A percentile compares a stretch with the other conserved stretches of the same genome.
Evolutionary conservation across 192 early-diverging fungal species (phyloP).

Genomic region (Glomus cerebriforme): DNA sequence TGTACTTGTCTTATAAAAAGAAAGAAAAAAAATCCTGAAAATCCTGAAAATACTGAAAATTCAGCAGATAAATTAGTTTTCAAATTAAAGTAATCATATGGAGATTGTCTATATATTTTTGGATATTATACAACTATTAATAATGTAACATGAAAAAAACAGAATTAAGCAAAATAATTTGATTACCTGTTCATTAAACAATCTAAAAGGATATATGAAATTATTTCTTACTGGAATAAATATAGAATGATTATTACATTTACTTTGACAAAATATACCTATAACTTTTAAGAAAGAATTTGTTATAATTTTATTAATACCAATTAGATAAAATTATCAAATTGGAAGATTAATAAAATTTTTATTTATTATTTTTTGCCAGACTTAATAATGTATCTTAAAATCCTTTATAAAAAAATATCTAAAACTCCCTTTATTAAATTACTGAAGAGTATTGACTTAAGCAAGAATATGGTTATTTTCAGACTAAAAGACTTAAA

Average conservation of each 20-base stretch:
- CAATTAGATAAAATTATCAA: not conserved
- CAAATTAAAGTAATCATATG: too few relatives aligned
- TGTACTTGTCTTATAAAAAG: too few relatives aligned
- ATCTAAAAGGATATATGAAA: conserved; percentile 4
- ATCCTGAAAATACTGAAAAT: too few relatives aligned
- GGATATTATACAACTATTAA: conserved; percentile 8
- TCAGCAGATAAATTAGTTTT: too few relatives aligned
- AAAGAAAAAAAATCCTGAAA: too few relatives aligned
- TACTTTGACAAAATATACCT: conserved; percentile 22
- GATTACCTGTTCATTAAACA: not conserved
- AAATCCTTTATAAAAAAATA: not conserved
- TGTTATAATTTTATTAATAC: too few relatives aligned
- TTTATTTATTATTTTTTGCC: not conserved
- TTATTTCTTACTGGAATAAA: conserved; percentile 26
- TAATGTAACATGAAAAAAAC: not conserved
- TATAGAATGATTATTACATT: conserved; percentile 13
- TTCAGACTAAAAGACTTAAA: conserved; percentile 10
- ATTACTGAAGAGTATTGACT: not conserved
- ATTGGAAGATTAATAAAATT: not conserved
- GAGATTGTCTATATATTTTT: conserved; percentile 26
- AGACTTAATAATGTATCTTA: not conserved
- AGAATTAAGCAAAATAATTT: not conserved
- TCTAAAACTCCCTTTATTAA: conserved; percentile 11
- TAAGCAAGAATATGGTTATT: not conserved
- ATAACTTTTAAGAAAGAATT: too few relatives aligned